Base-by-base conservation (phyloP, 1,139 yeast species). In the Saccharomyces pastorianus region DNA sequence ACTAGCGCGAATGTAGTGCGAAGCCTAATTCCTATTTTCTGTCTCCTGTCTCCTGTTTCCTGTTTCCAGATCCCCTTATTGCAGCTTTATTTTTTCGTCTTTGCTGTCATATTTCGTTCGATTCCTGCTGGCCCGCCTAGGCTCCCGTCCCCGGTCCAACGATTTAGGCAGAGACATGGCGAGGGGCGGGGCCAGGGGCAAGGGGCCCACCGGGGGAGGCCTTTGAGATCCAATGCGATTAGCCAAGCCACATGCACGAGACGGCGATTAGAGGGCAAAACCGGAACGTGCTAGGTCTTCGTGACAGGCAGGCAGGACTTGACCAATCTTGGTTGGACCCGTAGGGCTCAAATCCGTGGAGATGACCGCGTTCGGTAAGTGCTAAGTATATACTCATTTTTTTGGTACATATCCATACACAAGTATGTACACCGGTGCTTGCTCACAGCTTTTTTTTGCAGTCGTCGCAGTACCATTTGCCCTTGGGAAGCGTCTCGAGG, bases 381-480 rank as follows among this genome's bases (percentile, higher is more conserved):
- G 23, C 2, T 20, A 20, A 20, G 23, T 20, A 20, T 20, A 20
- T 20, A 20, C 4, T 20, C 23, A 4, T 20, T 20, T 20, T 9
- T 17, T 14, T 38, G n/a, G 44, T 38, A 38, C 26, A 20, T 38
- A 20, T 38, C 6, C 23, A 20, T 20, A 20, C 23, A 20, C 23
- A 20, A 4, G 23, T 20, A 20, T 20, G 23, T 20, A 20, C 3
- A 20, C 23, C 23, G 23, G 23, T 20, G 23, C 23, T 20, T 20
- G 23, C 6, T 46, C 28, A 23, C 46, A 53, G 34, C 29, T 54
- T 53, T 14, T 51, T 47, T 48, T 63, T 63, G 72, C 99, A 93
- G 61, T 90, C 97, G 62, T 90, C 95, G 71, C 99, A 93, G 66
- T 84, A 93, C 99, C 99, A 93, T 65, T 89, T 89, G 3, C 98